A percentile compares a stretch with the other conserved stretches of the same genome.
Evolutionary conservation across 192 early-diverging fungal species (phyloP).

Genomic region (Gonapodya sp.): DNA sequence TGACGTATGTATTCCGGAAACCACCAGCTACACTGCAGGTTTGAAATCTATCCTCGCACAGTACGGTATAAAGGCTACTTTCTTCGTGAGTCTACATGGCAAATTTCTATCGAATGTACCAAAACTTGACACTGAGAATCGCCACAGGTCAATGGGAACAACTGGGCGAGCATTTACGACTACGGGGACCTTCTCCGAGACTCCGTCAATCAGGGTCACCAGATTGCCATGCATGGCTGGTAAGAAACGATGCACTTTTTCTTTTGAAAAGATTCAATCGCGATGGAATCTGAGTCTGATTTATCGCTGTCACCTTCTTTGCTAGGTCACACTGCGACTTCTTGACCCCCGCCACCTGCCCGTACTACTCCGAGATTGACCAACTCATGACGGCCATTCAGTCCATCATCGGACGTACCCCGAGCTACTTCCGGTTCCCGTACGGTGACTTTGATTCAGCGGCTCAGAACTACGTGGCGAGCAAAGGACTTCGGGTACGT

Average conservation of each 20-base stretch:
- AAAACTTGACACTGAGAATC: not conserved
- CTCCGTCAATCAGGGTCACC: not conserved
- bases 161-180: not conserved
- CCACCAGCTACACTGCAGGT: not conserved
- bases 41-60: not conserved
- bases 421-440: not conserved
- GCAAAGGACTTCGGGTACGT: not conserved
- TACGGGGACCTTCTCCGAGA: not conserved
- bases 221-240: not conserved
- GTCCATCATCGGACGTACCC: not conserved
- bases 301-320: not conserved
- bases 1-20: not conserved
- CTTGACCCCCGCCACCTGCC: not conserved
- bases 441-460: not conserved
- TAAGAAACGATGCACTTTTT: not conserved
- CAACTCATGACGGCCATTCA: not conserved
- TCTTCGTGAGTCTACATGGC: not conserved
- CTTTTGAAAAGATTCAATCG: not conserved
- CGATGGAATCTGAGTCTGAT: not conserved
- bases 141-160: not conserved
- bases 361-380: not conserved
- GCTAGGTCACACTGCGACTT: not conserved
- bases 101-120: not conserved
- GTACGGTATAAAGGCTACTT: not conserved
- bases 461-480: not conserved